Evolutionary conservation across 192 early-diverging fungal genomes (phyloP).

Genomic region (Rhizophagus prolifer): DNA sequence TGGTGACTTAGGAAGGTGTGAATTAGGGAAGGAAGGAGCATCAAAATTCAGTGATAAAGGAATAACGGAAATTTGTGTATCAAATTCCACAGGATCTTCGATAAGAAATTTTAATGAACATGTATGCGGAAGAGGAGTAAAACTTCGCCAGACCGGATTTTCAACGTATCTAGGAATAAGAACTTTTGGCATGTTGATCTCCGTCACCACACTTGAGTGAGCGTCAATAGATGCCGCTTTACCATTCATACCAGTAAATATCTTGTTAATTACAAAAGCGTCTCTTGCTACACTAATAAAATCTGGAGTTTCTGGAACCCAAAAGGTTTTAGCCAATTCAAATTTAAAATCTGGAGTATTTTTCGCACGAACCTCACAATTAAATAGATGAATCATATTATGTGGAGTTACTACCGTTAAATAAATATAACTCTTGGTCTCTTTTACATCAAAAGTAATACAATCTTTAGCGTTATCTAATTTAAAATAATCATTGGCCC

Average conservation of each 20-base stretch:
- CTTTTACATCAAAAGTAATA: conserved; percentile 12
- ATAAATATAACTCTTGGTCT: background rate
- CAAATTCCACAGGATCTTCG: background rate
- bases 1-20: background rate
- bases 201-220: background rate
- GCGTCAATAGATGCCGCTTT: conserved; percentile 4
- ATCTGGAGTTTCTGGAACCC: background rate
- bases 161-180: conserved; percentile 2
- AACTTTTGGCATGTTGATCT: background rate
- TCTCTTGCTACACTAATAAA: conserved; percentile 7
- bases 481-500: conserved; percentile 13
- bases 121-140: conserved; percentile 1
- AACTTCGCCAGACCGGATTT: background rate
- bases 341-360: conserved; percentile 4
- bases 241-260: background rate
- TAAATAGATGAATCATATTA: conserved; percentile 10
- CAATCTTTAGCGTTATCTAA: background rate
- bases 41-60: background rate
- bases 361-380: background rate
- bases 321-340: conserved; percentile 6
- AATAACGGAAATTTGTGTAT: background rate
- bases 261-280: background rate
- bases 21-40: background rate
- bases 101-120: conserved; percentile 8
- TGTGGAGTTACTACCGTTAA: background rate